Base-by-base conservation (phyloP, 148 eudicot genomes). In the Diospyros lotus region DNA sequence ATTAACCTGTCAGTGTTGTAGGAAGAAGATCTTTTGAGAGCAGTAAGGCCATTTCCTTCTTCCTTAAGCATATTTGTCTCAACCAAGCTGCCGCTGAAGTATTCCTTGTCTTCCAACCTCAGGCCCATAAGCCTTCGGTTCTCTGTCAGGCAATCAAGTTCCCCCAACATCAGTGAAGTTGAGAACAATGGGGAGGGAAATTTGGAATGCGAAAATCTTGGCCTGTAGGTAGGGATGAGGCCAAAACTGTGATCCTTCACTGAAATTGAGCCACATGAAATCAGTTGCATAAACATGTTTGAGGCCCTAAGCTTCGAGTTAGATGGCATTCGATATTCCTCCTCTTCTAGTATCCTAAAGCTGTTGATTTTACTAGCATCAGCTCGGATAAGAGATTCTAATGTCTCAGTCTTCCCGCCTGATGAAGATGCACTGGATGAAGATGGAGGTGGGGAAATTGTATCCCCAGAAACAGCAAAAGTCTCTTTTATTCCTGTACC, bases 241-340 rank as follows among this genome's bases (percentile, higher is more conserved):
- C 97, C 96, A 76, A 94, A 90, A 78, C 86, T 88, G 82, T 94
- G 92, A 84, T 92, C 94, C 80, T 94, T 94, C 55, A 90, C 98
- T 5, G 97, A 86, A 71, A 90, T 81, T 74, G 96, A 94, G 71
- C 98, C 98, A 82, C 98, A 94, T 14, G 98, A 90, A 65, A 94
- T 89, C 79, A 94, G 78, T 80, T 94, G 98, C 93, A 94, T 85
- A 60, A 94, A 81, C 87, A 90, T 72, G 73, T 78, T 89, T 70
- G 93, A 84, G 58, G 97, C 89, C 85, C 89, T 92, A 68, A 86
- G 75, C 86, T 84, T 92, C 67, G 84, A 50, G 75, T 73, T 75
- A 40, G 92, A 71, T 43, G 93, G 83, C 75, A 79, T 70, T 56
- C 75, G 78, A 62, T 74, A 44, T 71, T 80, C 87, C 72, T 84